These are phyloP conservation scores for Malassezia cuniculi DNA, from an alignment of 1,284 basidiomycete species.

Conservation along the genomic window DNA sequence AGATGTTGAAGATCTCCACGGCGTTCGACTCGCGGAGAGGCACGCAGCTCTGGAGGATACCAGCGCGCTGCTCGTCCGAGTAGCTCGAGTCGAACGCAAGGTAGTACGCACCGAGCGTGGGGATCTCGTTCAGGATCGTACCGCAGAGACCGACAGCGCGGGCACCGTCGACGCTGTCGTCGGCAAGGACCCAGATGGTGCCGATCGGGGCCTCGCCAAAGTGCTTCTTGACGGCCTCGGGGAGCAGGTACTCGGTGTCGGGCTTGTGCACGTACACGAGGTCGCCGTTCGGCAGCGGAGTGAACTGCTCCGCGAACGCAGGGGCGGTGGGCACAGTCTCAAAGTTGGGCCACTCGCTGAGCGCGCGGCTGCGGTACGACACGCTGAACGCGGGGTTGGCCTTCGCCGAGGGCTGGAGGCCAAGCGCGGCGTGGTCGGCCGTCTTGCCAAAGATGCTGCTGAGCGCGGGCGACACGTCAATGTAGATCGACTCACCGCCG, in stretches of 20 bases:
- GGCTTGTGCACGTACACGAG: constrained; percentile 12
- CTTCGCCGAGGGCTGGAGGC: constrained; percentile 1
- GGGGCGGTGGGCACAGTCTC: not conserved
- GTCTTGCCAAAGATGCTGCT: constrained; percentile 1
- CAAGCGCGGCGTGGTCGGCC: not conserved
- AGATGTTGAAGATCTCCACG: constrained; percentile 11
- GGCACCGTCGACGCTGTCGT: constrained; percentile 12
- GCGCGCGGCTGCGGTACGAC: constrained; percentile 1
- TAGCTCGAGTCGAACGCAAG: constrained; percentile 8
- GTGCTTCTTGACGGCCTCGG: constrained; percentile 2
- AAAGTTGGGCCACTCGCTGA: constrained; percentile 7
- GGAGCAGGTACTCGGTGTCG: constrained; percentile 9
- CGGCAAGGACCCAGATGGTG: constrained; percentile 12
- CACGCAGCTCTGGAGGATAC: constrained; percentile 2
- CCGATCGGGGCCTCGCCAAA: constrained; percentile 8
- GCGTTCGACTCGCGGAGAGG: constrained; percentile 4
- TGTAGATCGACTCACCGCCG: constrained; percentile 5
- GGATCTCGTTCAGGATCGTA: constrained; percentile 13
- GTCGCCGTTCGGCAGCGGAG: constrained; percentile 3
- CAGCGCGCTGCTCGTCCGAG: constrained; percentile 10
- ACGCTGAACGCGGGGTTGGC: constrained; percentile 8
- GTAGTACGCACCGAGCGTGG: constrained; percentile 6
- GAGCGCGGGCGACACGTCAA: constrained; percentile 5
- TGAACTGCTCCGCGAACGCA: not conserved
- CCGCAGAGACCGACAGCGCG: constrained; percentile 11